These are phyloP conservation scores for Colletotrichum cuscutae DNA, from an alignment of 2,329 filamentous ascomycete genomes.

Conservation along the genomic window DNA sequence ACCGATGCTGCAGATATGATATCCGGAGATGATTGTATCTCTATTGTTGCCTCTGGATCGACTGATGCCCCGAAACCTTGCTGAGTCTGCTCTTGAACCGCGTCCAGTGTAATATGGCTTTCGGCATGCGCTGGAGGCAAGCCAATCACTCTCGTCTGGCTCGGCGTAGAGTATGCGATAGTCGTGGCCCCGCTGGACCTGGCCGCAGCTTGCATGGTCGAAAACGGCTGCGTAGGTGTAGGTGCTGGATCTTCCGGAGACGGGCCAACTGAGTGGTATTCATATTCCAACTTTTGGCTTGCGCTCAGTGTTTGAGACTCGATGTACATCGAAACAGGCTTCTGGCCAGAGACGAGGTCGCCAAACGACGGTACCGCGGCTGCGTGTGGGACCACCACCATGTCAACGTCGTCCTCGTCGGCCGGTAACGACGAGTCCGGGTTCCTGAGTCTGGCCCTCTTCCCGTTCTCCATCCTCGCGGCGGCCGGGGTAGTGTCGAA, in stretches of 20 bases:
- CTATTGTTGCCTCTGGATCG: not conserved
- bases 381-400: conserved; percentile 35
- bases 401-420: conserved; percentile 37
- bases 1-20: conserved; percentile 33
- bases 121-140: not conserved
- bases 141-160: conserved; percentile 34
- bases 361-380: conserved; percentile 18
- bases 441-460: not conserved
- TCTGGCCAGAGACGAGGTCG: conserved; percentile 26
- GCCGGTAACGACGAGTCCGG: not conserved
- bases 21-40: conserved; percentile 36
- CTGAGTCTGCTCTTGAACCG: not conserved
- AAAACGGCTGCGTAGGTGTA: conserved; percentile 22
- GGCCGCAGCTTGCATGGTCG: conserved; percentile 17
- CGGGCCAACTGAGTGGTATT: conserved; percentile 45
- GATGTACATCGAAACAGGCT: conserved; percentile 44
- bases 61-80: not conserved
- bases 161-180: conserved; percentile 49
- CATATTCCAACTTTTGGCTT: conserved; percentile 51
- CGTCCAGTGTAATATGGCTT: not conserved
- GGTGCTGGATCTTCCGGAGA: conserved; percentile 33
- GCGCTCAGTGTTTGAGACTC: conserved; percentile 46
- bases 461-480: not conserved
- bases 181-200: conserved; percentile 45
- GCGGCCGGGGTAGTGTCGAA: conserved; percentile 25